Evolutionary conservation across 202 grass and related monocot genomes (phyloP).

Genomic region (Panicum hallii): DNA sequence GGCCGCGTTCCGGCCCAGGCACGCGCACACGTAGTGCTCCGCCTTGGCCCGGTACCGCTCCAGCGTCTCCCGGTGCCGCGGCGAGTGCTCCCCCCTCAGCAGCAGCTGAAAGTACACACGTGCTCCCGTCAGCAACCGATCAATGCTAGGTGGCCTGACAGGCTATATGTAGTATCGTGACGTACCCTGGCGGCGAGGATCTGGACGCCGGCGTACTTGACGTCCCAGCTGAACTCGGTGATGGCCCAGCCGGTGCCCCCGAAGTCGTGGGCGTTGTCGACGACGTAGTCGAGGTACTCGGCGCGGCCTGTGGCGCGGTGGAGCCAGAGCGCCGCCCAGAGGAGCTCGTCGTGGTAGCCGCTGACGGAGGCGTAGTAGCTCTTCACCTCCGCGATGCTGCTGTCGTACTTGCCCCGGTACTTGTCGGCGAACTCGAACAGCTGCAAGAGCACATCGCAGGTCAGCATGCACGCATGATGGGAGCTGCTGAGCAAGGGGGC

Average conservation of each 20-base stretch:
- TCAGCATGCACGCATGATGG: not conserved
- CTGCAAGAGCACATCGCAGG: slow-evolving; percentile 11
- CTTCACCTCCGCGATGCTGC: slow-evolving; percentile 89
- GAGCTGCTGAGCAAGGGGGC: not conserved
- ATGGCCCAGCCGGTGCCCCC: slow-evolving; percentile 90
- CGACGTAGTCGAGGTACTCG: slow-evolving; percentile 71
- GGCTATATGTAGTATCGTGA: no score
- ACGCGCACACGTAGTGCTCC: slow-evolving; percentile 83
- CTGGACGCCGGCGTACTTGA: slow-evolving; percentile 89
- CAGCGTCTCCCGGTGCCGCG: slow-evolving; percentile 50
- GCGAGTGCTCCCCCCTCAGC: slow-evolving; percentile 38
- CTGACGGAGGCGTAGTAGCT: slow-evolving; percentile 94
- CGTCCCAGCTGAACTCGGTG: slow-evolving; percentile 98
- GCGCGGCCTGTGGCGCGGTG: slow-evolving; percentile 65
- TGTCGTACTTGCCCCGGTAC: slow-evolving; percentile 80
- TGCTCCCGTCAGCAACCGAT: not conserved
- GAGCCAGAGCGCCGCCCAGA: slow-evolving; percentile 94
- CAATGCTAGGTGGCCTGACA: not conserved
- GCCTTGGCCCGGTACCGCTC: slow-evolving; percentile 75
- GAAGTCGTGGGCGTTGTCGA: slow-evolving; percentile 69
- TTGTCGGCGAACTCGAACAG: slow-evolving; percentile 86
- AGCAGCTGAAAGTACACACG: slow-evolving; percentile 37
- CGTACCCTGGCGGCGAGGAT: slow-evolving; percentile 69
- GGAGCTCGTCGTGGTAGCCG: slow-evolving; percentile 91
- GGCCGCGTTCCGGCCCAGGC: slow-evolving; percentile 59